Conservation (phyloP, 257 asterid species). For the Coffea canephora region DNA sequence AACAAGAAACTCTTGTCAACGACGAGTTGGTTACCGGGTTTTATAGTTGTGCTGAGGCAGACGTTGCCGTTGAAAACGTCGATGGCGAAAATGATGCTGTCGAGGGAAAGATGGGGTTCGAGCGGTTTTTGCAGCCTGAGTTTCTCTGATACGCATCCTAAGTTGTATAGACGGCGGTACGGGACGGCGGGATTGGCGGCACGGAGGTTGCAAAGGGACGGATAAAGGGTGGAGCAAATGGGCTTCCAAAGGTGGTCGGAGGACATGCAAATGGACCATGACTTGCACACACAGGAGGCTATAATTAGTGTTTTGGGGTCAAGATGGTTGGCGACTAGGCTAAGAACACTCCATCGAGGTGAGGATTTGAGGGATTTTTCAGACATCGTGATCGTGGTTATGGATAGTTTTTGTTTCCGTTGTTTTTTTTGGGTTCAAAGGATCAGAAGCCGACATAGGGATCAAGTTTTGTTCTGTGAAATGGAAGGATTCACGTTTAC, state of each 20-base stretch:
- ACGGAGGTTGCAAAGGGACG: conserved; percentile 63
- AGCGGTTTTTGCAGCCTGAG: conserved; percentile 45
- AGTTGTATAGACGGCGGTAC: conserved; percentile 49
- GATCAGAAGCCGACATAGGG: no score
- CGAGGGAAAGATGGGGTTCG: conserved; percentile 47
- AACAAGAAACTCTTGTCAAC: conserved; percentile 37
- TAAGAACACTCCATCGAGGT: conserved; percentile 72
- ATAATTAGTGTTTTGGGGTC: conserved; percentile 58
- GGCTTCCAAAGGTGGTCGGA: conserved; percentile 78
- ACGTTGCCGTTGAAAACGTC: conserved; percentile 33
- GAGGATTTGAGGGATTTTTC: conserved; percentile 8
- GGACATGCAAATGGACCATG: conserved; percentile 62
- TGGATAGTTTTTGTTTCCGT: not conserved
- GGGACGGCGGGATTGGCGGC: conserved; percentile 26
- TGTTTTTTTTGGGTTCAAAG: not conserved
- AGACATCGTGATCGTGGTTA: not conserved
- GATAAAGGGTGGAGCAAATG: conserved; percentile 52
- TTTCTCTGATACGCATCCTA: conserved; percentile 47
- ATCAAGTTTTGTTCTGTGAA: no score
- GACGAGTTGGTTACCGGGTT: conserved; percentile 35
- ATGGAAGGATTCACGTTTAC: no score
- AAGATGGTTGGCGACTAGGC: conserved; percentile 52
- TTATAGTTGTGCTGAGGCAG: conserved; percentile 22
- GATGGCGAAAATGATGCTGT: conserved; percentile 43
- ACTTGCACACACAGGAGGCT: conserved; percentile 64